Evolutionary conservation across 495 filamentous ascomycete genomes (phyloP), one percentile per base, ranked within the genome.

Genomic region (Aspergillus indologenus): DNA sequence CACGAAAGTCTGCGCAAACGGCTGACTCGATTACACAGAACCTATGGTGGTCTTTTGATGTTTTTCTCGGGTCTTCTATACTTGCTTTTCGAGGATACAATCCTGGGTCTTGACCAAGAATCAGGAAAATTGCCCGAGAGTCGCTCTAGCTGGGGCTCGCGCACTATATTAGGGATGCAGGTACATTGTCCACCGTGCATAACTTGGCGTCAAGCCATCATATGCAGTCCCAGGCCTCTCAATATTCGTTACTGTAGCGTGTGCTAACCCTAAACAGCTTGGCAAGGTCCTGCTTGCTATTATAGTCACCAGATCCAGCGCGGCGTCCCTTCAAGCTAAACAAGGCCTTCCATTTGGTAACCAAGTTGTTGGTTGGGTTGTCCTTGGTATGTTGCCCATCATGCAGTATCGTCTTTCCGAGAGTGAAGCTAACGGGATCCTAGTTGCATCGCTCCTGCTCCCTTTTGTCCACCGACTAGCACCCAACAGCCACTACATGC

Each of bases 291-390:
- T 89, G 22, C 83, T 98, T 53, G 81, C 94, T 43, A 89, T 95
- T 80, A 62, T 92, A 51, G 87, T 98, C 23, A 99, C 95, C 44
- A 82, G 84, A 45, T 93, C 89, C 8, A 96, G 90, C 65, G 82
- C 86, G 18, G 72, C 85, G 48, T 93, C 91, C 18, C 68, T 99
- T 31, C 90, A 97, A 70, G 88, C 91, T 31, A 94, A 90, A 65
- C 75, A 84, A 56, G 95, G 95, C 12, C 80, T 99, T n/a, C 92
- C 93, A 6, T 73, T 87, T 5, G 94, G 95, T 34, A 96, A 96
- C 64, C 91, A 96, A 69, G 75, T 89, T 23, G 81, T 95, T 46
- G 95, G 91, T 21, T 98, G 93, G 93, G 50, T 83, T 53, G 87
- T 94, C 22, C 70, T 99, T 8, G 80, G 90, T 92, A 79, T 68